A percentile compares a stretch with the other conserved stretches of the same genome.
Conservation (phyloP, 1,139 yeast genomes). For the Wickerhamomyces sp. region DNA sequence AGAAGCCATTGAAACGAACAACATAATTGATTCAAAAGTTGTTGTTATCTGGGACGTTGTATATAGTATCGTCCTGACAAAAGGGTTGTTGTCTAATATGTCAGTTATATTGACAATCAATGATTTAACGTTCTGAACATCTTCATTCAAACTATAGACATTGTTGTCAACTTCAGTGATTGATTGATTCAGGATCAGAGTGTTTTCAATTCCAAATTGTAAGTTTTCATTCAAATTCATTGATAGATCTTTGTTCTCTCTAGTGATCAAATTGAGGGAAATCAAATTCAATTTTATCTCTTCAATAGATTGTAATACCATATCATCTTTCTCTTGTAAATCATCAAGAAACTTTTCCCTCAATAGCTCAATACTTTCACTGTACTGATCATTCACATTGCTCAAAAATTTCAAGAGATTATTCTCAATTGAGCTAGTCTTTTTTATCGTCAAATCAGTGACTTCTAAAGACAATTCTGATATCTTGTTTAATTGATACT, state of each 20-base stretch:
- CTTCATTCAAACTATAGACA: background rate
- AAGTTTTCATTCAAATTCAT: background rate
- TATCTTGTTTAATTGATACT: conserved; percentile 10
- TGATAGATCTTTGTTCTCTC: background rate
- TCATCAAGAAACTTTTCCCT: conserved; percentile 11
- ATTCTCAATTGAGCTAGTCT: conserved; percentile 8
- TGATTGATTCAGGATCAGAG: background rate
- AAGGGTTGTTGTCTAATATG: background rate
- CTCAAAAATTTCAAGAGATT: conserved; percentile 9
- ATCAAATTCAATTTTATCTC: conserved; percentile 1
- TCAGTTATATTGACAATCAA: background rate
- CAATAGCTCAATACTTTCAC: conserved; percentile 6
- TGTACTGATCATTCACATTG: conserved; percentile 5
- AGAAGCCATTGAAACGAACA: background rate
- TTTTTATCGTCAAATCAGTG: conserved; percentile 9
- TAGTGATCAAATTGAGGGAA: background rate
- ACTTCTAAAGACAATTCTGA: conserved; percentile 11
- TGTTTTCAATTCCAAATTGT: background rate
- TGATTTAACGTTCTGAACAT: background rate
- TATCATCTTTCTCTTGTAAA: conserved; percentile 8
- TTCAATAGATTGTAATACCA: conserved; percentile 7
- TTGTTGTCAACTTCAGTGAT: background rate
- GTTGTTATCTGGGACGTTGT: background rate
- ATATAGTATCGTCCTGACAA: background rate
- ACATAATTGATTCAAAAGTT: background rate